A percentile compares a stretch with the other conserved stretches of the same genome.
phyloP scores from a whole-genome alignment of 495 filamentous ascomycete genomes.

The Jackrogersella multiformis region DNA sequence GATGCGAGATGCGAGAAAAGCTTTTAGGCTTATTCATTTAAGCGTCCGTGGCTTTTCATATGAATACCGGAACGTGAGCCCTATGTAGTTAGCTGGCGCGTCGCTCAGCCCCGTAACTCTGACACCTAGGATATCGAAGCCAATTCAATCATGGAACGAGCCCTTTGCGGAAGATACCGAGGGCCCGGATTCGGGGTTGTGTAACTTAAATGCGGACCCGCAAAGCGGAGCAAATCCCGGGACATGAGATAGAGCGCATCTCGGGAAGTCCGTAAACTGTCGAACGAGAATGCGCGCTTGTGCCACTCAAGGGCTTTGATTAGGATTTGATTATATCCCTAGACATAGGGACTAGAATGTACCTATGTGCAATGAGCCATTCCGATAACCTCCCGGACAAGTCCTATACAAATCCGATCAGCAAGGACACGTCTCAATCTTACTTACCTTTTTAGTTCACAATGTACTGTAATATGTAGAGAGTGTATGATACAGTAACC shows the following conservation, averaged over 20 bases:
- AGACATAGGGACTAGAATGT: background rate
- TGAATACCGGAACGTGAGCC: slow-evolving; percentile 3
- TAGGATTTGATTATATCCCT: slow-evolving; percentile 2
- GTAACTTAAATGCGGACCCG: slow-evolving; percentile 38
- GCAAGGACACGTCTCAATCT: background rate
- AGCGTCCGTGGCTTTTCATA: background rate
- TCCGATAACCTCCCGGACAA: background rate
- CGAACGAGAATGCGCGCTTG: background rate
- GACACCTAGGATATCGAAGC: background rate
- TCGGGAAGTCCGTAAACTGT: slow-evolving; percentile 17
- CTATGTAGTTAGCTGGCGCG: background rate
- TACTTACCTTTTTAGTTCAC: background rate
- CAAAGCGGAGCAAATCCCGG: slow-evolving; percentile 25
- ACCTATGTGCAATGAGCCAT: background rate
- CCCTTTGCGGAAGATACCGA: slow-evolving; percentile 23
- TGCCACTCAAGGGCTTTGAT: background rate
- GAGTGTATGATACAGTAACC: no score
- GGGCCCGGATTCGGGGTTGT: slow-evolving; percentile 29
- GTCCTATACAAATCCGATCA: background rate
- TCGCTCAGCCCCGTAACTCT: slow-evolving; percentile 14
- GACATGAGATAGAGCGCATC: background rate
- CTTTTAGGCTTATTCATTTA: background rate
- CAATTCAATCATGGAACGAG: background rate
- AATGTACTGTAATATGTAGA: background rate
- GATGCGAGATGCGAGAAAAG: background rate